phyloP scores from a whole-genome alignment of 2,329 filamentous ascomycete genomes.

The Calonectria pseudoturangicola region DNA sequence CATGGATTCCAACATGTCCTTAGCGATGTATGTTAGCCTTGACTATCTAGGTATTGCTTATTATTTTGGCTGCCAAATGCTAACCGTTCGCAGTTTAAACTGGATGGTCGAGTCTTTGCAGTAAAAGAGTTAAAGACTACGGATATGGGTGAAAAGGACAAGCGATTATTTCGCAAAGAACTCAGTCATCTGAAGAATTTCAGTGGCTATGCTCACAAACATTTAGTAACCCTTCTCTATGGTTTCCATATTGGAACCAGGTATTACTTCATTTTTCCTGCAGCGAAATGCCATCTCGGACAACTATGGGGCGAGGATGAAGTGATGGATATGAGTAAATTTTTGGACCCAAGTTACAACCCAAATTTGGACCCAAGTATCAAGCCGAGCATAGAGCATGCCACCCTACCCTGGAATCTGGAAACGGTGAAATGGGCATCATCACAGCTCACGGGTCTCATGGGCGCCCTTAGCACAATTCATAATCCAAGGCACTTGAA shows the following conservation, averaged over 20 bases:
- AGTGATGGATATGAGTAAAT: background rate
- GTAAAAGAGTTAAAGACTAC: background rate
- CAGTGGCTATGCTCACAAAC: background rate
- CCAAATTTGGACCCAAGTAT: too few species aligned
- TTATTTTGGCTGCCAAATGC: background rate
- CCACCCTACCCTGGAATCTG: background rate
- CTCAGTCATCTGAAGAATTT: background rate
- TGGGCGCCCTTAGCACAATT: background rate
- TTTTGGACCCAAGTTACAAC: too few species aligned
- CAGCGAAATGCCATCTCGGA: background rate
- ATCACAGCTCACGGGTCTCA: background rate
- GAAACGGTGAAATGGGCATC: background rate
- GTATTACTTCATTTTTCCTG: conserved; percentile 1
- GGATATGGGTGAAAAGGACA: background rate
- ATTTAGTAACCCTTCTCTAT: conserved; percentile 1
- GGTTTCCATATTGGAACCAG: background rate
- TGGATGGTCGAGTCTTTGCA: background rate
- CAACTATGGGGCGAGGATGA: background rate
- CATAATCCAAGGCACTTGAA: background rate
- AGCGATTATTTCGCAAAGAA: background rate
- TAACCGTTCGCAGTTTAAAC: background rate
- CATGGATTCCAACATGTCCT: background rate
- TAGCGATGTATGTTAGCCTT: background rate
- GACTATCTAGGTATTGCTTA: background rate
- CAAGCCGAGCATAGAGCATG: too few species aligned